These are phyloP conservation scores for Flueggea neowawraea DNA, from an alignment of 441 rosid species.

Conservation along the genomic window DNA sequence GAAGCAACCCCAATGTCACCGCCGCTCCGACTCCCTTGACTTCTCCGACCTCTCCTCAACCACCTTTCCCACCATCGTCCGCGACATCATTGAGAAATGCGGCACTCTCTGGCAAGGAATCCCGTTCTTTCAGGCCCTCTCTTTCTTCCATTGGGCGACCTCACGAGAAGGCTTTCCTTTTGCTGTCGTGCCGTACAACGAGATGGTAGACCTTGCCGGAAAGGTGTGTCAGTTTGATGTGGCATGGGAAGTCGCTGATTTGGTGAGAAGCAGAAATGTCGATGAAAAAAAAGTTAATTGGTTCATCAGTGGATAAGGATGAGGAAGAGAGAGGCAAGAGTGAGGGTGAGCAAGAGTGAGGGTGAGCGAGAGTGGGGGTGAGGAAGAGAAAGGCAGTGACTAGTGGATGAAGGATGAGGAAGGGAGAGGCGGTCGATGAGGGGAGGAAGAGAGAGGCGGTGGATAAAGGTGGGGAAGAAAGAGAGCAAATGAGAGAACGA, in stretches of 20 bases:
- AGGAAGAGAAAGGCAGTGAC: too few species aligned
- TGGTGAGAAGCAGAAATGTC: conserved; percentile 60
- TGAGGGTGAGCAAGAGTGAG: too few species aligned
- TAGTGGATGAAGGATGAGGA: too few species aligned
- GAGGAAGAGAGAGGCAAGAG: too few species aligned
- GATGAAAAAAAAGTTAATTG: too few species aligned
- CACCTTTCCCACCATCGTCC: conserved; percentile 47
- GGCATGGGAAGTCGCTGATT: conserved; percentile 71
- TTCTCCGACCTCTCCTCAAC: conserved; percentile 50
- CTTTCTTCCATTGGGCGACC: conserved; percentile 91
- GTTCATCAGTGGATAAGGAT: too few species aligned
- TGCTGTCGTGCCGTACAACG: conserved; percentile 61
- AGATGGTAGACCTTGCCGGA: conserved; percentile 78
- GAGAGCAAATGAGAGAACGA: too few species aligned
- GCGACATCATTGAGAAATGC: conserved; percentile 58
- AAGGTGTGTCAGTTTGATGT: conserved; percentile 74
- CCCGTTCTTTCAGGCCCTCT: conserved; percentile 59
- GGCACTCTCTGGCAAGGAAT: conserved; percentile 71
- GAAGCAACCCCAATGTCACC: conserved; percentile 62
- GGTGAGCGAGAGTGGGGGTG: too few species aligned
- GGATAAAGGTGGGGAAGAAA: too few species aligned
- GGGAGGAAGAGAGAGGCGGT: too few species aligned
- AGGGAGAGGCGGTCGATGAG: too few species aligned
- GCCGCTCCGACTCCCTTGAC: conserved; percentile 44
- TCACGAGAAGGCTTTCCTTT: conserved; percentile 19